A percentile compares a stretch with the other conserved stretches of the same genome.
phyloP scores from a whole-genome alignment of 805 yeast genomes.

The Hanseniaspora thailandica region DNA sequence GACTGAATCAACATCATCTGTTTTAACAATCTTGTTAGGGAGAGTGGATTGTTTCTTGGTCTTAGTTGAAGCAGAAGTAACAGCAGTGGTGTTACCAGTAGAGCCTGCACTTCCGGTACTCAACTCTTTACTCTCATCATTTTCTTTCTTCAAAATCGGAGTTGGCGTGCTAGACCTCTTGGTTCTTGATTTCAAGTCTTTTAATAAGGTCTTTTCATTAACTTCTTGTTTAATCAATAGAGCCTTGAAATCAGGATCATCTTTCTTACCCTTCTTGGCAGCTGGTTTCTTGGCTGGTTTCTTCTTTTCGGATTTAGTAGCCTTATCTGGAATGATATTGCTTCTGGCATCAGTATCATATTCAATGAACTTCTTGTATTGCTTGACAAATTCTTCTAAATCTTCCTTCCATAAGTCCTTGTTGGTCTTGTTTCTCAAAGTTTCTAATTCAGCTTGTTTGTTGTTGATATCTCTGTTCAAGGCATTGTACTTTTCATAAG shows the following conservation, averaged over 20 bases:
- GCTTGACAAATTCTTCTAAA: slow-evolving; percentile 55
- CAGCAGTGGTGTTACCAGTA: not conserved
- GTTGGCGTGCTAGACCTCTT: slow-evolving; percentile 1
- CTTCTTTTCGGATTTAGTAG: slow-evolving; percentile 31
- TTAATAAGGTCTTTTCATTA: slow-evolving; percentile 17
- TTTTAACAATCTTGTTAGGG: slow-evolving; percentile 17
- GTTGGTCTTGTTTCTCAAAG: slow-evolving; percentile 54
- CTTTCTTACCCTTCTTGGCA: slow-evolving; percentile 17
- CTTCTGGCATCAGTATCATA: slow-evolving; percentile 53
- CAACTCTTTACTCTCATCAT: slow-evolving; percentile 7
- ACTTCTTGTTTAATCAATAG: slow-evolving; percentile 23
- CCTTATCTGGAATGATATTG: slow-evolving; percentile 36
- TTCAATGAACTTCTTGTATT: slow-evolving; percentile 57
- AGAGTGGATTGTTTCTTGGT: not conserved
- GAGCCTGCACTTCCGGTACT: slow-evolving; percentile 15
- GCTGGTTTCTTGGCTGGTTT: slow-evolving; percentile 20
- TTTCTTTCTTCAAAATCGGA: slow-evolving; percentile 20
- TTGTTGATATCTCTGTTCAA: slow-evolving; percentile 60
- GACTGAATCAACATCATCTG: slow-evolving; percentile 12
- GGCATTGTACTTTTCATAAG: slow-evolving; percentile 76
- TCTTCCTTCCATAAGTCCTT: slow-evolving; percentile 84
- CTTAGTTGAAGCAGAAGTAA: not conserved
- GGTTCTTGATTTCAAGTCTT: not conserved
- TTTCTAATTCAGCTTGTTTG: slow-evolving; percentile 59
- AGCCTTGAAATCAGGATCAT: slow-evolving; percentile 19